Percentiles rank a stretch among this genome's conserved stretches.
These are phyloP conservation scores for Closterium sp. DNA, from an alignment of 139 green algal genomes.

Conservation along the genomic window DNA sequence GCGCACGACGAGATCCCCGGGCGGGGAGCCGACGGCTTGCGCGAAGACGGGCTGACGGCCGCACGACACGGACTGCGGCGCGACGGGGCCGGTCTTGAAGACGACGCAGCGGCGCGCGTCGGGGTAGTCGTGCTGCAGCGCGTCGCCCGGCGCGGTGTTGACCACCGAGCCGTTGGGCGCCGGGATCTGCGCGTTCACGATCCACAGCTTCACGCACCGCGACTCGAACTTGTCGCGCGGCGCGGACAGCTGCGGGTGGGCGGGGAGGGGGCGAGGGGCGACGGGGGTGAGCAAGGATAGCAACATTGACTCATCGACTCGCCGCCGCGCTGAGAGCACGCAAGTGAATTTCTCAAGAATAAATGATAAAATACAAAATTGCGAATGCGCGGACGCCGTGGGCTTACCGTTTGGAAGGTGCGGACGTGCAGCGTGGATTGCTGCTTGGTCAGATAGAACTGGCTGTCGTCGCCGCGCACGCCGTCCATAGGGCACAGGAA, in stretches of 20 bases:
- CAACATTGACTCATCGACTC: not conserved
- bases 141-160: slow-evolving; percentile 15
- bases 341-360: too few relatives aligned
- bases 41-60: not conserved
- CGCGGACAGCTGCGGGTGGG: not conserved
- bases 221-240: slow-evolving; percentile 10
- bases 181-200: not conserved
- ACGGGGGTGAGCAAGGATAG: not conserved
- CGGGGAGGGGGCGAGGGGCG: not conserved
- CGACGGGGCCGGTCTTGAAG: slow-evolving; percentile 16
- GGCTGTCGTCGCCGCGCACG: not conserved
- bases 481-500: slow-evolving; percentile 7
- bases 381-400: too few relatives aligned
- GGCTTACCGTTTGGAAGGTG: slow-evolving; percentile 22
- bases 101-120: slow-evolving; percentile 29
- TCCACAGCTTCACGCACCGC: slow-evolving; percentile 9
- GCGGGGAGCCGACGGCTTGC: not conserved
- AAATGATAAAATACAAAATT: too few relatives aligned
- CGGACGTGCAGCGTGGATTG: slow-evolving; percentile 9
- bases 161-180: not conserved
- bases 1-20: not conserved
- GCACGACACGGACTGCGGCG: not conserved
- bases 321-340: too few relatives aligned
- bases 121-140: not conserved
- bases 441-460: slow-evolving; percentile 10